Base-by-base conservation (phyloP, 306 rosid genomes). In the Cicer cuneatum region DNA sequence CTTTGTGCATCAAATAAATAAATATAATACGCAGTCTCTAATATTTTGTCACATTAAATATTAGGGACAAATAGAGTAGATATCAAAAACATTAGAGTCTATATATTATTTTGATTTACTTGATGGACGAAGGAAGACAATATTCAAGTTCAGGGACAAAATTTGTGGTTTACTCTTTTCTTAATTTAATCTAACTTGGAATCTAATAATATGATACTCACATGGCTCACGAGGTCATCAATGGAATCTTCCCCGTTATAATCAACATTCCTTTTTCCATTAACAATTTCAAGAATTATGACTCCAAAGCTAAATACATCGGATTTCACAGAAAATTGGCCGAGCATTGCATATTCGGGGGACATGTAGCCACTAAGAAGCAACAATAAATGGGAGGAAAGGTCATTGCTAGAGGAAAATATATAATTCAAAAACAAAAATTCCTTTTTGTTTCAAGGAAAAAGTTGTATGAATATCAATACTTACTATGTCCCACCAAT, bases 401-500 rank as follows among this genome's bases (percentile, higher is more conserved):
- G 11, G 1, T 37, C 19, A 19, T 57, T 8, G 69, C 33, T 15
- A 0, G 13, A 2, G 2, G 6, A 42, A 57, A 58, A 59, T 33
- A 8, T 59, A 13, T 12, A 59, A 46, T 10, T 9, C 7, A 53
- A 64, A 63, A 40, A 48, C 10, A 58, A 13, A 45, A 49, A 2
- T 21, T 14, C 6, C 1, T 33, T 59, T 59, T 59, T 33, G 37
- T 19, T 18, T 21, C 3, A n/a, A n/a, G 19, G 14, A 59, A 59
- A 33, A 33, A 7, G 16, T 13, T 6, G 11, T 59, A 59, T 13
- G 9, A 58, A 59, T 15, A 11, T 52, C 60, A 40, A 78, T 62
- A 52, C 82, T 78, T 78, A 78, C 82, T 71, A 78, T 71, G 82
- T 78, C 8, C 82, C 82, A 33, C 73, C 76, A 71, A 78, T 78